A percentile compares a stretch with the other conserved stretches of the same genome.
These are phyloP conservation scores for Saturnispora galanensis DNA, from an alignment of 805 yeast species.

Conservation along the genomic window DNA sequence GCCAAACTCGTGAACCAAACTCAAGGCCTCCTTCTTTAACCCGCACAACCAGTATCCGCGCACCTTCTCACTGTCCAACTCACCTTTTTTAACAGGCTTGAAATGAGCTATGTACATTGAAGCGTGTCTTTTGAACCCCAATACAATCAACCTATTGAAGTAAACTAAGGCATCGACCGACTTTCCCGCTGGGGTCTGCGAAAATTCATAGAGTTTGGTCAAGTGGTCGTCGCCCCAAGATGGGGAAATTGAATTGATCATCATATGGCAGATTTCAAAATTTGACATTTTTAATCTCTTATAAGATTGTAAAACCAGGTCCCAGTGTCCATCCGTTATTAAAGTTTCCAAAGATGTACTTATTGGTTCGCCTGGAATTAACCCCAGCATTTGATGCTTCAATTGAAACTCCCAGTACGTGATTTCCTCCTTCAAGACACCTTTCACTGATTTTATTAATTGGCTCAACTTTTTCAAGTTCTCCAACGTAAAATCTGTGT, in stretches of 20 bases:
- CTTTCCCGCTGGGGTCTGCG: slow-evolving; percentile 39
- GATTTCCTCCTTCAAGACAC: slow-evolving; percentile 24
- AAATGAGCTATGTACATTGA: slow-evolving; percentile 49
- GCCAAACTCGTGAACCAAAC: slow-evolving; percentile 5
- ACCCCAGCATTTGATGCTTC: background rate
- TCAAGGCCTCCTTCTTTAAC: slow-evolving; percentile 9
- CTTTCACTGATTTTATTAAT: slow-evolving; percentile 26
- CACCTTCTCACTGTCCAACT: background rate
- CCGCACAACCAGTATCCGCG: slow-evolving; percentile 6
- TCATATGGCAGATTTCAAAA: slow-evolving; percentile 44
- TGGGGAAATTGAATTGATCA: slow-evolving; percentile 38
- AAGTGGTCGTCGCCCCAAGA: slow-evolving; percentile 44
- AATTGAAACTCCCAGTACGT: slow-evolving; percentile 18
- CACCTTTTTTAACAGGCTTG: slow-evolving; percentile 16
- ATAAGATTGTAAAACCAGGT: slow-evolving; percentile 37
- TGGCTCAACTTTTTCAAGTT: slow-evolving; percentile 8
- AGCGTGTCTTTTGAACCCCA: slow-evolving; percentile 52
- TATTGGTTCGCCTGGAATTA: slow-evolving; percentile 24
- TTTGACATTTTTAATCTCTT: slow-evolving; percentile 50
- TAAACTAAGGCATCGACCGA: slow-evolving; percentile 62
- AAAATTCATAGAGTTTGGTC: slow-evolving; percentile 45
- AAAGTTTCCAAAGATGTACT: slow-evolving; percentile 39
- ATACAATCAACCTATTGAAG: slow-evolving; percentile 40
- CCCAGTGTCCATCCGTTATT: slow-evolving; percentile 35
- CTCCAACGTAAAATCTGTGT: slow-evolving; percentile 9